Conservation (phyloP, 2,329 filamentous ascomycete species). For the Lecanoromycetidae sp. region DNA sequence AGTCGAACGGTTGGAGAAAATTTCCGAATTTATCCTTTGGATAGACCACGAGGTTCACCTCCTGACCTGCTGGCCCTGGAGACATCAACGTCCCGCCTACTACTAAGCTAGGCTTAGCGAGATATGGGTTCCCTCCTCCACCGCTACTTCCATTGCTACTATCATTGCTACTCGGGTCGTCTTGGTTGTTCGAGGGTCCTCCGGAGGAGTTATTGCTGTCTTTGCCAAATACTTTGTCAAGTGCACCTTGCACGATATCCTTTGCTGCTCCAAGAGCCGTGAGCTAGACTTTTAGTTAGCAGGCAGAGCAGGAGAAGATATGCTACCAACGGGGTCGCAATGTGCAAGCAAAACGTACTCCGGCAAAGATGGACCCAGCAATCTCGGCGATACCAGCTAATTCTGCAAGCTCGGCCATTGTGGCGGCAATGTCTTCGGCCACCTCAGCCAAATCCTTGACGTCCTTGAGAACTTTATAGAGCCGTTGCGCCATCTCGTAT, state of each 20-base stretch:
- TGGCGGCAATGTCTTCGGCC: no score
- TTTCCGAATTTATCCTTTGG: background rate
- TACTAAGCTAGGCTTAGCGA: background rate
- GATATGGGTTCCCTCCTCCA: no score
- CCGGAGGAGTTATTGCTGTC: background rate
- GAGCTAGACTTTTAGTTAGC: background rate
- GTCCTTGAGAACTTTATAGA: no score
- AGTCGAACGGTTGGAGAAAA: background rate
- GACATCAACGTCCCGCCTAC: background rate
- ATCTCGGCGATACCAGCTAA: no score
- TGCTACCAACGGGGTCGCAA: no score
- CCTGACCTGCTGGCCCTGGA: background rate
- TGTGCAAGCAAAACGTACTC: no score
- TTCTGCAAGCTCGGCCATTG: no score
- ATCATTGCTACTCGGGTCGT: no score
- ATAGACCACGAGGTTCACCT: background rate
- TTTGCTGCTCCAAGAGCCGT: background rate
- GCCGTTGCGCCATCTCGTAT: no score
- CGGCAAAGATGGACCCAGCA: no score
- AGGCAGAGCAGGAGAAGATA: background rate
- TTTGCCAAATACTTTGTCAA: background rate
- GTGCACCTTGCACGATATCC: background rate
- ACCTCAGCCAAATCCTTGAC: no score
- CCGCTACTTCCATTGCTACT: background rate
- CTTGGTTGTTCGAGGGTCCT: background rate